Evolutionary conservation across 1,284 basidiomycete species (phyloP).

Genomic region (Amylostereum areolatum): DNA sequence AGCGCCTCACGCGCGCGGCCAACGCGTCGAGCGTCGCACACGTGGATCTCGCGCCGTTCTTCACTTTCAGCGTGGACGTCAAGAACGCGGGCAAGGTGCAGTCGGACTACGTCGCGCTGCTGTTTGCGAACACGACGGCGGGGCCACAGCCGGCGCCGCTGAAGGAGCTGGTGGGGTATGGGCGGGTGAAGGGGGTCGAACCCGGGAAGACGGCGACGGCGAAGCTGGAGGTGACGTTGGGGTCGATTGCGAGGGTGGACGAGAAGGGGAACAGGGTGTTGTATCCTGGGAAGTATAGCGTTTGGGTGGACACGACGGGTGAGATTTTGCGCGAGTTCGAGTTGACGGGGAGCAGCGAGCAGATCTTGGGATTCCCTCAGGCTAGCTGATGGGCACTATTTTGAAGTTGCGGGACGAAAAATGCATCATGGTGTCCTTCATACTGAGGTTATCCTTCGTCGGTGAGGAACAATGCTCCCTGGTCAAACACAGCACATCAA

Average conservation of each 20-base stretch:
- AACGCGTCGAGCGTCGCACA: conserved; percentile 19
- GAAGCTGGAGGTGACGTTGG: conserved; percentile 39
- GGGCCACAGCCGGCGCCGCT: conserved; percentile 47
- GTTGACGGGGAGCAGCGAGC: conserved; percentile 33
- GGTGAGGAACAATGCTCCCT: no score
- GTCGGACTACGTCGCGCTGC: conserved; percentile 51
- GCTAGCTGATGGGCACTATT: background rate
- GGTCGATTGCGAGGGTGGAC: conserved; percentile 44
- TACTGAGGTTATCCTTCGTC: no score
- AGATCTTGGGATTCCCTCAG: conserved; percentile 35
- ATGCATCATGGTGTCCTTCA: no score
- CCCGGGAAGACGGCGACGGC: conserved; percentile 31
- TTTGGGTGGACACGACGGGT: conserved; percentile 36
- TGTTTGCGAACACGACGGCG: conserved; percentile 41
- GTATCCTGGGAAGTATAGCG: conserved; percentile 39
- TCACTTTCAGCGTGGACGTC: conserved; percentile 40
- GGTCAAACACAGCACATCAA: no score
- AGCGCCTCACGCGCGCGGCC: conserved; percentile 25
- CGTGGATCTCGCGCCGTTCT: conserved; percentile 40
- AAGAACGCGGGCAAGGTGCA: conserved; percentile 42
- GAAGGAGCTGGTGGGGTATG: conserved; percentile 46
- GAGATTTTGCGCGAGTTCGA: conserved; percentile 32
- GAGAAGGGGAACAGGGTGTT: conserved; percentile 39
- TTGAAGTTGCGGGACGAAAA: no score
- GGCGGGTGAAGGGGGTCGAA: conserved; percentile 35